Evolutionary conservation across 1,284 basidiomycete genomes (phyloP), one percentile per base, ranked within the genome.

Genomic region (Trichosporon inkin): DNA sequence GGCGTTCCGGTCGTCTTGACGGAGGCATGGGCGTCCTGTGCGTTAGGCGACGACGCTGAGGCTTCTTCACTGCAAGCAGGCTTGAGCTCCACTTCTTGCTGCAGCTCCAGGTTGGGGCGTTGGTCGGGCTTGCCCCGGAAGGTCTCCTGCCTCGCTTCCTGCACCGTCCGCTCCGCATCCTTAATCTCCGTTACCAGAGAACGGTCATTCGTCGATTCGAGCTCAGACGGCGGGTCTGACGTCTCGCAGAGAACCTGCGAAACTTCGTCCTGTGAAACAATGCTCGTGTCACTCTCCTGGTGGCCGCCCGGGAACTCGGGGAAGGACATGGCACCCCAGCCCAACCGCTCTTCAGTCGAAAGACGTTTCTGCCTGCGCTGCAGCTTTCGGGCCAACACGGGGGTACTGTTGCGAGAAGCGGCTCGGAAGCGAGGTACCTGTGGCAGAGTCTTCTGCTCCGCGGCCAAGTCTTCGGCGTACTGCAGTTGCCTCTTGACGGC

Each of bases 401-500:
- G 44, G 8, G 22, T 49, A 14, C 44, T 49, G 44, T 28, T 49
- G 44, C 44, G 44, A 8, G 44, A 49, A 4, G 44, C 24, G 44
- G 28, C 24, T 16, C 44, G 44, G 44, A 49, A 49, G 53, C 44
- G 44, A 22, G 44, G 22, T 1, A 35, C 56, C 6, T 62, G 53
- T 39, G 53, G 55, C 2, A 59, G 37, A 10, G 28, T 40, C 53
- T 60, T 28, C 22, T 52, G 55, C 52, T 59, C 61, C 3, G 57
- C 55, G 8, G 56, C 60, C 3, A 36, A 49, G 19, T 62, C 60
- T 40, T 75, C 72, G 1, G 67, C 64, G 35, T 68, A 60, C 28
- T 71, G 62, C 19, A 71, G 65, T 40, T 72, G 68, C 10, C 68
- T 61, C 36, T 70, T 65, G 22, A 74, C 65, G 57, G 71, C 71